These are phyloP conservation scores for Persicaria maculosa DNA, from an alignment of 148 eudicot genomes.

Conservation along the genomic window DNA sequence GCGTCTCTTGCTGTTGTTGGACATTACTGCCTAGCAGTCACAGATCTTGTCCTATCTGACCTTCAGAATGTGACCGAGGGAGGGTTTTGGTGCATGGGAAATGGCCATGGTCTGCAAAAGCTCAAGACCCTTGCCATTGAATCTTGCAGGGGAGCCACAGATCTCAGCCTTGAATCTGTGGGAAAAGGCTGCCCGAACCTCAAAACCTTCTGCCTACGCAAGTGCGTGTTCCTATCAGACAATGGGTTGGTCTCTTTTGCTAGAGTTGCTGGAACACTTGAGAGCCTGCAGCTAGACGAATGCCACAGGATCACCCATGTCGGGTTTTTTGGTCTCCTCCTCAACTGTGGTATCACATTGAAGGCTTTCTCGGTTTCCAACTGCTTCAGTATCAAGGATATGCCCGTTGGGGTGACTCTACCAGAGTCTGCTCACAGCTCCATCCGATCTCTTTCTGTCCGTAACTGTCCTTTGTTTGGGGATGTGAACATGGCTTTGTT, in stretches of 20 bases:
- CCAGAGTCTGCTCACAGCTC: constrained; percentile 32
- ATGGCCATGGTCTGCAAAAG: constrained; percentile 59
- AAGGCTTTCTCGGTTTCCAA: constrained; percentile 56
- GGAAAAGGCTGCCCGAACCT: constrained; percentile 72
- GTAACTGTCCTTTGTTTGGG: constrained; percentile 73
- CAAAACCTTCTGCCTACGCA: constrained; percentile 43
- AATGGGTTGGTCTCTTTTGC: constrained; percentile 66
- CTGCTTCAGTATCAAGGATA: constrained; percentile 68
- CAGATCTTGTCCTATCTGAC: constrained; percentile 47
- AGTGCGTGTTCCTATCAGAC: constrained; percentile 62
- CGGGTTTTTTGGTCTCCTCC: constrained; percentile 65
- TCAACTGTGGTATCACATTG: constrained; percentile 48
- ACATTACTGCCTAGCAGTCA: constrained; percentile 57
- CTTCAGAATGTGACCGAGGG: constrained; percentile 68
- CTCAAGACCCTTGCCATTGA: constrained; percentile 46
- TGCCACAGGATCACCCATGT: constrained; percentile 83
- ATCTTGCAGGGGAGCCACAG: constrained; percentile 74
- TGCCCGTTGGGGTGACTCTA: constrained; percentile 30
- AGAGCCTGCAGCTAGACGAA: constrained; percentile 68
- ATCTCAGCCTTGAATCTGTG: constrained; percentile 60
- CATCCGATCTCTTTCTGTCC: constrained; percentile 49
- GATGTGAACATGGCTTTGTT: constrained; percentile 49
- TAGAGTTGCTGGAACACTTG: constrained; percentile 46
- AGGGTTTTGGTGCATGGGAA: constrained; percentile 98
- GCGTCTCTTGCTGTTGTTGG: constrained; percentile 82